Conservation (phyloP, 2,329 filamentous ascomycete species). For the Pseudonectria buxi region DNA sequence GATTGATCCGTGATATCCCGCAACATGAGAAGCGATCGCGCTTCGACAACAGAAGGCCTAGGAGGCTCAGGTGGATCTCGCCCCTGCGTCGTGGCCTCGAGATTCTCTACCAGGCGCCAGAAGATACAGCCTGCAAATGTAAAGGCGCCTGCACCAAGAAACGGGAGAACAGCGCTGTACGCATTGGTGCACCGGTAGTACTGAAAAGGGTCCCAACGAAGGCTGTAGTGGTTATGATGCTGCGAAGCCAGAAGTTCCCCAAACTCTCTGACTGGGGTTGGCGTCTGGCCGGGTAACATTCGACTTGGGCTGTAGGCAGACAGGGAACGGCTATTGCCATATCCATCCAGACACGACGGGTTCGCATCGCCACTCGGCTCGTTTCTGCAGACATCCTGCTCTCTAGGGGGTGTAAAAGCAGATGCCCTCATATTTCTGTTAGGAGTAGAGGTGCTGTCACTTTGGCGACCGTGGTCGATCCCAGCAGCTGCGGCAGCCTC, state of each 20-base stretch:
- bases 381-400: too few species aligned
- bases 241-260: neutral
- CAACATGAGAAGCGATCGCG: neutral
- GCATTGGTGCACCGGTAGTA: slow-evolving; percentile 12
- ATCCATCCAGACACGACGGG: too few species aligned
- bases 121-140: slow-evolving; percentile 22
- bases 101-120: slow-evolving; percentile 20
- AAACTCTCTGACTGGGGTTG: neutral
- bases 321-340: neutral
- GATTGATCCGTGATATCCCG: slow-evolving; percentile 7
- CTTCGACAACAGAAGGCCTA: neutral
- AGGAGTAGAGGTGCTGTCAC: neutral
- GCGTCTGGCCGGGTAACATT: neutral
- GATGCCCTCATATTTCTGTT: neutral
- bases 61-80: neutral
- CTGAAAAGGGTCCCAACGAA: slow-evolving; percentile 9
- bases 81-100: slow-evolving; percentile 12
- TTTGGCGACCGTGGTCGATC: neutral
- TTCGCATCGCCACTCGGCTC: too few species aligned
- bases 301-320: neutral
- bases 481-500: neutral
- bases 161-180: slow-evolving; percentile 16
- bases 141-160: slow-evolving; percentile 16
- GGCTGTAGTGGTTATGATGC: neutral
- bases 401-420: neutral